A percentile compares a stretch with the other conserved stretches of the same genome.
phyloP scores from a whole-genome alignment of 1,139 yeast species.

The Taphrina deformans region DNA sequence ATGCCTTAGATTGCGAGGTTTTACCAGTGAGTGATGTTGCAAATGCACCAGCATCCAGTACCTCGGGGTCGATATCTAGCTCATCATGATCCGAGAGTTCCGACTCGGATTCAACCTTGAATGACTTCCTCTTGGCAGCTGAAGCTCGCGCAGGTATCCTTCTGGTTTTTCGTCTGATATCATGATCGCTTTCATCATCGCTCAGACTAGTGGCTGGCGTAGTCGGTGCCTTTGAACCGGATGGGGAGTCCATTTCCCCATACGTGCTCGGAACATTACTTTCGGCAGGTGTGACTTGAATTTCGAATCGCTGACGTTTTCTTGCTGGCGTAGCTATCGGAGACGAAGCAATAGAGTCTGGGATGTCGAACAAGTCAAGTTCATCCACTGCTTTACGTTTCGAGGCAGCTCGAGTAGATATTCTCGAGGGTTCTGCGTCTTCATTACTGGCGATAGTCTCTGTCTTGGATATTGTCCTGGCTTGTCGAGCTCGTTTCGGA shows the following conservation, averaged over 20 bases:
- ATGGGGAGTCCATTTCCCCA: background rate
- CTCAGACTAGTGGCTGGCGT: slow-evolving; percentile 24
- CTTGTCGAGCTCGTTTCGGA: background rate
- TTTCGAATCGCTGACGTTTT: slow-evolving; percentile 3
- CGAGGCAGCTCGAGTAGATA: background rate
- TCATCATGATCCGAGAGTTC: slow-evolving; percentile 9
- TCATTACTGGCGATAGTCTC: background rate
- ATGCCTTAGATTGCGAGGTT: background rate
- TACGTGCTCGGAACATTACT: background rate
- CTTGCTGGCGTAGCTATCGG: slow-evolving; percentile 2
- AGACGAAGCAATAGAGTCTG: slow-evolving; percentile 10
- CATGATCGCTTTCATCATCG: background rate
- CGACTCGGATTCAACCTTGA: slow-evolving; percentile 15
- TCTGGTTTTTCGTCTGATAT: background rate
- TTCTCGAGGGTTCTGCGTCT: background rate
- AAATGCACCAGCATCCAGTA: background rate
- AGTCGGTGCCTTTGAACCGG: background rate
- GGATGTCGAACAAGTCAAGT: slow-evolving; percentile 1
- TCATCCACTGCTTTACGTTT: slow-evolving; percentile 5
- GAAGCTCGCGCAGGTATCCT: background rate
- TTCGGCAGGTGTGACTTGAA: slow-evolving; percentile 6
- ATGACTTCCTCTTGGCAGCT: background rate
- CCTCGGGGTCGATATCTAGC: background rate
- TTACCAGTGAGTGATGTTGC: background rate
- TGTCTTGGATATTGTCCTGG: background rate